A percentile compares a stretch with the other conserved stretches of the same genome.
phyloP scores from a whole-genome alignment of 169 alveolate species.

The Cryptosporidium tyzzeri region DNA sequence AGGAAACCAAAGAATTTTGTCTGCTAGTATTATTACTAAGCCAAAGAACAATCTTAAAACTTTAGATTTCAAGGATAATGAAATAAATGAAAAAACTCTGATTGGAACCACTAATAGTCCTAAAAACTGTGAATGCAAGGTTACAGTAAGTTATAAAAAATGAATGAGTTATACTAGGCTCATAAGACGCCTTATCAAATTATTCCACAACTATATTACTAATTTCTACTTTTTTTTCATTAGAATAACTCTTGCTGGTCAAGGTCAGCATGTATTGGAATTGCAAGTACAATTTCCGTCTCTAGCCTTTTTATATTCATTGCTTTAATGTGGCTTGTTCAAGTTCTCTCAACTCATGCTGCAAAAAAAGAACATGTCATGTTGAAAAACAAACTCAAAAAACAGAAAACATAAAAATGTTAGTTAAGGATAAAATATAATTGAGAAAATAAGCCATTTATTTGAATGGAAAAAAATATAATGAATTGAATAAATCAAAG shows the following conservation, averaged over 20 bases:
- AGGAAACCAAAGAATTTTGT: neutral
- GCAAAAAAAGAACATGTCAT: conserved; percentile 44
- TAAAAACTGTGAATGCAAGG: conserved; percentile 32
- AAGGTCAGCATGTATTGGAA: conserved; percentile 45
- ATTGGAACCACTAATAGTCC: too few species aligned
- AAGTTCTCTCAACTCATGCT: conserved; percentile 16
- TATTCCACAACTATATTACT: neutral
- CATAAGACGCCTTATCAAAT: neutral
- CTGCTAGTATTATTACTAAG: neutral
- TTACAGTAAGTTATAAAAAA: conserved; percentile 30
- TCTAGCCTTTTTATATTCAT: conserved; percentile 24
- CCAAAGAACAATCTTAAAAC: neutral
- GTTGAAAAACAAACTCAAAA: neutral
- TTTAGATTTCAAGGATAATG: neutral
- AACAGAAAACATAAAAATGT: neutral
- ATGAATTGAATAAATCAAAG: neutral
- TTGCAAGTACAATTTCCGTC: conserved; percentile 51
- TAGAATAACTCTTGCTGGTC: conserved; percentile 52
- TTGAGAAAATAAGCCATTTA: neutral
- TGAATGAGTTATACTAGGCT: neutral
- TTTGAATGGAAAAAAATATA: too few species aligned
- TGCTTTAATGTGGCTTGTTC: conserved; percentile 31
- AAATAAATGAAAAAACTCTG: neutral
- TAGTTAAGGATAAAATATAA: neutral
- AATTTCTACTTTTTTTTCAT: neutral